Percentiles rank a stretch among this genome's conserved stretches.
phyloP scores from a whole-genome alignment of 2,329 filamentous ascomycete genomes.

The Apiospora aurea region DNA sequence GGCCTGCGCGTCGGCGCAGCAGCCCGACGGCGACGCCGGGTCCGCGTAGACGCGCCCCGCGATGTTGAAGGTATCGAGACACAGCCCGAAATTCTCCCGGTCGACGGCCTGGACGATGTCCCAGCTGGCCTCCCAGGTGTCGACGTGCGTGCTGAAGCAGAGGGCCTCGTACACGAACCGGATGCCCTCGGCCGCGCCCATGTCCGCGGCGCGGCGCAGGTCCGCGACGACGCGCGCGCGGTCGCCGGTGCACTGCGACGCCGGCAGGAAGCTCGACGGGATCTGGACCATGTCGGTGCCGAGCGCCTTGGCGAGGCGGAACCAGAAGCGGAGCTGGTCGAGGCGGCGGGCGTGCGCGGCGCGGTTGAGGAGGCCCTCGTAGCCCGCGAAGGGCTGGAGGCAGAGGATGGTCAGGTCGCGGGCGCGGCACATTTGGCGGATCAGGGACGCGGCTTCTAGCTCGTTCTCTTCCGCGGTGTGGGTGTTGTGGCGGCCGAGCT shows the following conservation, averaged over 20 bases:
- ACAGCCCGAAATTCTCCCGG: slow-evolving; percentile 76
- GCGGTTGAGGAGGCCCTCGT: slow-evolving; percentile 75
- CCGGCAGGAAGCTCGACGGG: slow-evolving; percentile 72
- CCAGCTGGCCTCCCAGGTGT: slow-evolving; percentile 78
- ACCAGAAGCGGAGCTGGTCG: slow-evolving; percentile 73
- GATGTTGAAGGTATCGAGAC: slow-evolving; percentile 82
- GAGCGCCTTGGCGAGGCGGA: slow-evolving; percentile 68
- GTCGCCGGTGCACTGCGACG: slow-evolving; percentile 52
- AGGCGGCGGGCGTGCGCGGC: slow-evolving; percentile 62
- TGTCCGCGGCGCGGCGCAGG: slow-evolving; percentile 69
- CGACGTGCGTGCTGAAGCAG: slow-evolving; percentile 73
- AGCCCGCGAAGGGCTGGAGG: slow-evolving; percentile 80
- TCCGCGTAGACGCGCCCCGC: slow-evolving; percentile 75
- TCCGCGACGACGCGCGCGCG: slow-evolving; percentile 66
- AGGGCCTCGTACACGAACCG: slow-evolving; percentile 78
- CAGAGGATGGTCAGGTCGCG: slow-evolving; percentile 67
- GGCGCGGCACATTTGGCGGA: slow-evolving; percentile 63
- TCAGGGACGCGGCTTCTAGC: slow-evolving; percentile 63
- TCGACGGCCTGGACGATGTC: slow-evolving; percentile 70
- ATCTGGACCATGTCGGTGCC: slow-evolving; percentile 77
- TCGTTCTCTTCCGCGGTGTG: slow-evolving; percentile 51
- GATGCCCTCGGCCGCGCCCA: slow-evolving; percentile 66
- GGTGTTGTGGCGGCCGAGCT: slow-evolving; percentile 46
- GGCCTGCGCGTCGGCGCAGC: slow-evolving; percentile 48
- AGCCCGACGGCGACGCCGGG: slow-evolving; percentile 60